Conservation (phyloP, 495 filamentous ascomycete species). For the Glonium stellatum region DNA sequence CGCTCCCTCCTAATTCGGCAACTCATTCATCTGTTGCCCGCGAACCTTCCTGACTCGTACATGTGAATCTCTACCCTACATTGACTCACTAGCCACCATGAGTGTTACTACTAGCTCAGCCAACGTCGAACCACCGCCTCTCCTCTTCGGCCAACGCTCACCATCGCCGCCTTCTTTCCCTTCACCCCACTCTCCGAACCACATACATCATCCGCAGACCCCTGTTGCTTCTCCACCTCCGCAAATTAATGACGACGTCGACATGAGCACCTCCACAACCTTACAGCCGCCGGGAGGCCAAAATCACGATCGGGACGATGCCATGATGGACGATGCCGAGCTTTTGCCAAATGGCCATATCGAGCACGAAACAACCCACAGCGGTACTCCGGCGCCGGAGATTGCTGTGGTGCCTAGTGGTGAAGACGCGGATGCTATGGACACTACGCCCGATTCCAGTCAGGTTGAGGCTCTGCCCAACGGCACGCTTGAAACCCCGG, state of each 20-base stretch:
- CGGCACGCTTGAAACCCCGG: slow-evolving; percentile 17
- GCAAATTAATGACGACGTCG: slow-evolving; percentile 22
- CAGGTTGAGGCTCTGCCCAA: slow-evolving; percentile 19
- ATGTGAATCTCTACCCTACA: not conserved
- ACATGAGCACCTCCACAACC: slow-evolving; percentile 30
- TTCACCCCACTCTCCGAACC: slow-evolving; percentile 20
- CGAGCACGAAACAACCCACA: not conserved
- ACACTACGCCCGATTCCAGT: slow-evolving; percentile 24
- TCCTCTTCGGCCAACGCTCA: slow-evolving; percentile 25
- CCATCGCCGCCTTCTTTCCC: slow-evolving; percentile 21
- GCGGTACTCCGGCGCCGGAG: slow-evolving; percentile 14
- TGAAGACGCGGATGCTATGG: slow-evolving; percentile 26
- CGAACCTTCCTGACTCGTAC: not conserved
- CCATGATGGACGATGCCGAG: slow-evolving; percentile 21
- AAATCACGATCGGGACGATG: slow-evolving; percentile 30
- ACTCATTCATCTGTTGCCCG: not conserved
- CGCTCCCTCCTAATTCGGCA: not conserved
- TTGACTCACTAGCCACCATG: slow-evolving; percentile 12
- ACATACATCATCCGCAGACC: slow-evolving; percentile 17
- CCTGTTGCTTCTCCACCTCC: slow-evolving; percentile 22
- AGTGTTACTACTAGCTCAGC: slow-evolving; percentile 24
- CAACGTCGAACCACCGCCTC: slow-evolving; percentile 25
- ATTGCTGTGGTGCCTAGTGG: slow-evolving; percentile 9
- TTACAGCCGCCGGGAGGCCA: slow-evolving; percentile 25
- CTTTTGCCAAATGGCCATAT: slow-evolving; percentile 20